Conservation (phyloP, 164 flowering plant species). For the Amborella trichopoda region DNA sequence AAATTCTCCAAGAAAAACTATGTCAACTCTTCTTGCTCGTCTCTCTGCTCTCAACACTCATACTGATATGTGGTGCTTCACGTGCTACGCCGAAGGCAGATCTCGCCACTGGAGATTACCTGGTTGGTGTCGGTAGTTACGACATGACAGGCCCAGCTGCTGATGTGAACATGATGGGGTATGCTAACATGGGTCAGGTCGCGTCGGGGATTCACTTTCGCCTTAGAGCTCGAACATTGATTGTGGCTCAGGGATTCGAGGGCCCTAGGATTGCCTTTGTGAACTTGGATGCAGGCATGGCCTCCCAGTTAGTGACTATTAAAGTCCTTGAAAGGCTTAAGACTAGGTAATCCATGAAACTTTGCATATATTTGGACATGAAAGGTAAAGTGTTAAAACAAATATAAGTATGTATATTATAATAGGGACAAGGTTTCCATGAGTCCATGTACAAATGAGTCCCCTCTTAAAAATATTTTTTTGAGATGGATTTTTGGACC, state of each 20-base stretch:
- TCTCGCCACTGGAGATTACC: constrained; percentile 23
- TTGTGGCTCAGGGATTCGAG: constrained; percentile 26
- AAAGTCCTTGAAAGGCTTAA: constrained; percentile 45
- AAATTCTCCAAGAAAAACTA: constrained; percentile 4
- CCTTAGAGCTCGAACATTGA: constrained; percentile 42
- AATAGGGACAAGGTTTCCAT: no score
- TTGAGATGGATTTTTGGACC: no score
- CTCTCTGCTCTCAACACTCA: not conserved
- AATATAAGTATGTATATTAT: no score
- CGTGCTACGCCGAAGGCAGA: no score
- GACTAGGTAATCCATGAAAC: constrained; percentile 25
- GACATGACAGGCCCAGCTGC: constrained; percentile 84
- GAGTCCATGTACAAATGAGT: no score
- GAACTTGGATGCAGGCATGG: constrained; percentile 66
- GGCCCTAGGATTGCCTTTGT: constrained; percentile 52
- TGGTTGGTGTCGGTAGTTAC: constrained; percentile 68
- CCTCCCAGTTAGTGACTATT: constrained; percentile 58
- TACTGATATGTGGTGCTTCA: not conserved
- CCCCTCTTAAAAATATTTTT: no score
- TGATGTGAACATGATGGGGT: constrained; percentile 65
- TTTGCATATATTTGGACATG: no score
- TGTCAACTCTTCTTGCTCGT: not conserved
- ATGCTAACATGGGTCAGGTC: constrained; percentile 36
- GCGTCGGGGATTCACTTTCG: constrained; percentile 50
- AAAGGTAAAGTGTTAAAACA: no score